Evolutionary conservation across 2,329 filamentous ascomycete genomes (phyloP), one percentile per base, ranked within the genome.

Genomic region (Daldinia sp.): DNA sequence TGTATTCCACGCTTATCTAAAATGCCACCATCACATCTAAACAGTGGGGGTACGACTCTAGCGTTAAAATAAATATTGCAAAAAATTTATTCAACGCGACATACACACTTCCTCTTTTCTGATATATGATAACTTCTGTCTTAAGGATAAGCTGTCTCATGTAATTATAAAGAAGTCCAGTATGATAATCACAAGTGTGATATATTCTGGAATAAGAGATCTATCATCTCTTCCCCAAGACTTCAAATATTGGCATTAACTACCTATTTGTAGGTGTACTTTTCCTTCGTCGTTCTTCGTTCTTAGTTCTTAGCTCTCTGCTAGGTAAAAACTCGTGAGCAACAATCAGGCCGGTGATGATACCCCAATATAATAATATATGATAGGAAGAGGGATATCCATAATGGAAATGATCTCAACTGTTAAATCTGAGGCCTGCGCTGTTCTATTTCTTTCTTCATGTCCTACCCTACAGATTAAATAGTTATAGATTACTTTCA

Each of bases 341-440:
- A 78, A 72, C 78, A 78, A 82, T 86, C 79, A 78, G 83, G 87
- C 87, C 88, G 64, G 78, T 90, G 88, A 90, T 89, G 88, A 89
- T 87, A 85, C 79, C 77, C 79, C 81, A 82, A 84, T 35, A 56
- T 35, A 81, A 48, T 77, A 79, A 80, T 30, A 88, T 88, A 88
- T 88, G 85, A 90, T 90, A 90, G 88, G 88, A 90, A 90, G 88
- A 90, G 87, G 86, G 83, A 89, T 87, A 89, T 86, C 82, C 79
- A 80, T 80, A 75, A 72, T 80, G 83, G 81, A 81, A 83, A 85
- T 89, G 88, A 89, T 89, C 84, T 88, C 84, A 89, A 81, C 44
- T 78, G 79, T 80, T 71, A 79, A 84, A 87, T 89, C 88, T 89
- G 87, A 89, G 88, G 87, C 87, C 81, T 76, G 69, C 42, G 9